Evolutionary conservation across 345 rosid genomes (phyloP).

Genomic region (Hibiscus trionum): DNA sequence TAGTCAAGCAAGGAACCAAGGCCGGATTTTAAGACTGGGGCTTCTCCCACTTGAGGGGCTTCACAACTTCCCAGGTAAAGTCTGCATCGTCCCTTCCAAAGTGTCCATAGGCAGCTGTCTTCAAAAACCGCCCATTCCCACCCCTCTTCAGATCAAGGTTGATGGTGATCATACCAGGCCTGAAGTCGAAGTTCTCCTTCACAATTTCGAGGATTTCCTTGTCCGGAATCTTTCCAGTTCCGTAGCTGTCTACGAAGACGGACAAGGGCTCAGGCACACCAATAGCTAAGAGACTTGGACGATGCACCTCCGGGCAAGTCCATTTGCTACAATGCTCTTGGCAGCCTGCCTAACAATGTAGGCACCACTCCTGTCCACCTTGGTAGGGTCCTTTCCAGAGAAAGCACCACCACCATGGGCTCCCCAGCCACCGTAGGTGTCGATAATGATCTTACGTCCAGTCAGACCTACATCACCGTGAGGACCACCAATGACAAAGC

Average conservation of each 20-base stretch:
- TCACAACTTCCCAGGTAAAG: too few species aligned
- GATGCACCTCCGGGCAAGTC: slow-evolving; percentile 58
- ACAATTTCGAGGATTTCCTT: slow-evolving; percentile 78
- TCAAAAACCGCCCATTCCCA: slow-evolving; percentile 67
- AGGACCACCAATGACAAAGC: slow-evolving; percentile 76
- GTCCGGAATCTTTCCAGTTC: slow-evolving; percentile 74
- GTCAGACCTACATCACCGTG: slow-evolving; percentile 80
- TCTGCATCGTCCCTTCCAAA: too few species aligned
- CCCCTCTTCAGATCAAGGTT: slow-evolving; percentile 75
- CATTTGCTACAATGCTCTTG: slow-evolving; percentile 68
- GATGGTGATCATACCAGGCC: slow-evolving; percentile 82
- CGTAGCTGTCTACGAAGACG: slow-evolving; percentile 50
- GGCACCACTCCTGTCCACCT: slow-evolving; percentile 77
- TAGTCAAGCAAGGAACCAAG: too few species aligned
- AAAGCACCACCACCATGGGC: slow-evolving; percentile 85
- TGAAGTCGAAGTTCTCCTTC: slow-evolving; percentile 75
- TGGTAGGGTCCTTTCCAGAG: slow-evolving; percentile 76
- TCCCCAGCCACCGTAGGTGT: slow-evolving; percentile 77
- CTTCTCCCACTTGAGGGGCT: too few species aligned
- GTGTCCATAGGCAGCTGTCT: background rate
- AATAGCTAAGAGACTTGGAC: slow-evolving; percentile 73
- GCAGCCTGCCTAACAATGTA: slow-evolving; percentile 84
- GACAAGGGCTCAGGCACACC: slow-evolving; percentile 76
- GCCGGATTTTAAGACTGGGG: too few species aligned
- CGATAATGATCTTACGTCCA: slow-evolving; percentile 72